phyloP scores from a whole-genome alignment of 352 stramenopile species.

The Phytopythium cucurbitacearum region DNA sequence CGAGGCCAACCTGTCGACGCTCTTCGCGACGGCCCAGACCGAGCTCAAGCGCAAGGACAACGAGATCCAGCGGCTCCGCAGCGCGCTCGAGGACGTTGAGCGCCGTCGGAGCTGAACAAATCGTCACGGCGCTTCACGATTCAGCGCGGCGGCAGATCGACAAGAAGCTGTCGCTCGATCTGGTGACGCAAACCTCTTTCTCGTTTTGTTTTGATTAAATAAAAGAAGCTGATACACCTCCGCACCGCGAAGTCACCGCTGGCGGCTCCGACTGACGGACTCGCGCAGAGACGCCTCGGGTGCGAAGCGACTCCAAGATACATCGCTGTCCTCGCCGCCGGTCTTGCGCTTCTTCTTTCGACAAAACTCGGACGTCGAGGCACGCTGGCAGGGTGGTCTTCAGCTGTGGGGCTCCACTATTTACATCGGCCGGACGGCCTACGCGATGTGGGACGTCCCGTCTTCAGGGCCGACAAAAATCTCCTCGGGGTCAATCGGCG shows the following conservation, averaged over 20 bases:
- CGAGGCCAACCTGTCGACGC: constrained; percentile 66
- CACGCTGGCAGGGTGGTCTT: too few relatives aligned
- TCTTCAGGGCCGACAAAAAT: constrained; percentile 49
- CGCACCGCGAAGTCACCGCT: too few relatives aligned
- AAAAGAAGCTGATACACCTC: too few relatives aligned
- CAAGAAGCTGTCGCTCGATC: too few relatives aligned
- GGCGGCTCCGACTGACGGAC: background rate
- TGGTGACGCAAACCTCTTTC: too few relatives aligned
- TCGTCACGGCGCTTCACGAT: too few relatives aligned
- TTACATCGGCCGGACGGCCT: constrained; percentile 7
- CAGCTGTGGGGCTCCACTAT: constrained; percentile 1
- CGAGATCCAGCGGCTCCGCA: constrained; percentile 65
- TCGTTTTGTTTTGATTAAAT: too few relatives aligned
- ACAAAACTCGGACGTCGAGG: too few relatives aligned
- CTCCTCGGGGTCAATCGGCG: constrained; percentile 54
- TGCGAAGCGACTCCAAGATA: constrained; percentile 30
- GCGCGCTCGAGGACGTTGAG: constrained; percentile 21
- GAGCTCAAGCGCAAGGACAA: constrained; percentile 78
- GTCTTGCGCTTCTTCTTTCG: background rate
- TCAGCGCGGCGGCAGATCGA: too few relatives aligned
- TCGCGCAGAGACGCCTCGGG: constrained; percentile 11
- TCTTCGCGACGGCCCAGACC: constrained; percentile 71
- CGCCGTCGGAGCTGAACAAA: too few relatives aligned
- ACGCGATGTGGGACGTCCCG: constrained; percentile 27
- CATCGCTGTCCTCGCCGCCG: constrained; percentile 14